Base-by-base conservation (phyloP, 2,329 filamentous ascomycete species). In the Diplocarpon mali region DNA sequence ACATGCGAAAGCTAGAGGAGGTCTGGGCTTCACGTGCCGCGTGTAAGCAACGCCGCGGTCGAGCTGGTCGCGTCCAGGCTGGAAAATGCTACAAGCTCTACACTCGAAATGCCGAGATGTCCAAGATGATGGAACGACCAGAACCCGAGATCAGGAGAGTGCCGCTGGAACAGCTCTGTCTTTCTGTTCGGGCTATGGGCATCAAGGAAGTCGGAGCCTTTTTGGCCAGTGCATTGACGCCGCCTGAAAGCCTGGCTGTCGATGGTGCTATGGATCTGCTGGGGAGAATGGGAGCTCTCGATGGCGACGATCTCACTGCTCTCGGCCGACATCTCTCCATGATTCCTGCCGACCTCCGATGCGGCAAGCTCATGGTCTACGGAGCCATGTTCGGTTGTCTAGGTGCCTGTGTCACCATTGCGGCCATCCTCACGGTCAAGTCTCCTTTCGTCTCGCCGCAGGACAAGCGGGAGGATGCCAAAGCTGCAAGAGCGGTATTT, bases 61-160 rank as follows among this genome's bases (percentile, higher is more conserved):
- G 92, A 68, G 92, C 92, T 24, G 92, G 92, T 59, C 82, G 92
- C 73, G 92, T 98, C 0, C 79, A 87, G 44, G 85, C 85, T 17
- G 92, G 92, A 44, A 80, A 79, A 53, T 96, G 90, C 70, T 98
- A 94, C 71, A 96, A 96, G 65, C 73, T 98, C 2, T 98, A 87
- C 64, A 96, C 92, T 1, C 75, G 81, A 47, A 85, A 84, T 53
- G 80, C 90, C 7, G 92, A 98, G 61, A 64, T 67, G 44, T 75
- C 73, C 44, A 81, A 85, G 62, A 95, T 96, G 89, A 72, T 78
- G 2, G 84, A 88, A 55, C 75, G 90, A 7, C 88, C 92, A 1
- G 88, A 95, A 47, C 92, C 92, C 0, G 92, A 98, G 63, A 95
- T 98, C 54, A 77, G 87, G 27, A 78, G 92, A 48, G 90, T 96